Percentiles rank a stretch among this genome's conserved stretches.
Conservation (phyloP, 495 filamentous ascomycete species). For the Penicillium psychrofluorescens region DNA sequence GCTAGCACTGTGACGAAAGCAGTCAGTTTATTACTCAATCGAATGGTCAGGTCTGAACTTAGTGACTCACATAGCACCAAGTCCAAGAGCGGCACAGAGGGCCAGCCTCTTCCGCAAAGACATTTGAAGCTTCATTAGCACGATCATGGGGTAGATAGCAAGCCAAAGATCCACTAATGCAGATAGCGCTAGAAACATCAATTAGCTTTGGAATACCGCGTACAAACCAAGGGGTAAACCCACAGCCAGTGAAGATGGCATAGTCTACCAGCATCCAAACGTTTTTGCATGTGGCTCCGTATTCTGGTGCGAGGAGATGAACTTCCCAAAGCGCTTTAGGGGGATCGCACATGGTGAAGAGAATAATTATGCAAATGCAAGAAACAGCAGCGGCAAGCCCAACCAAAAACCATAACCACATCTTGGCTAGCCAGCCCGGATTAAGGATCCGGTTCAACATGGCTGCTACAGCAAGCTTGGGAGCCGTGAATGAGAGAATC, state of each 20-base stretch:
- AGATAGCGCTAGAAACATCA: slow-evolving; percentile 15
- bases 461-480: slow-evolving; percentile 21
- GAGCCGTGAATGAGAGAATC: slow-evolving; percentile 19
- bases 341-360: slow-evolving; percentile 19
- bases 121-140: slow-evolving; percentile 31
- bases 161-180: slow-evolving; percentile 30
- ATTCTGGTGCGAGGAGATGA: neutral
- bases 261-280: slow-evolving; percentile 27
- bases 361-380: slow-evolving; percentile 14
- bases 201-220: neutral
- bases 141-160: slow-evolving; percentile 23
- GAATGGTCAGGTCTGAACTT: no score
- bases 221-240: neutral
- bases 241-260: slow-evolving; percentile 31
- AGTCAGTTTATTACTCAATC: no score
- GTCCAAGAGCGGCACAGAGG: slow-evolving; percentile 25
- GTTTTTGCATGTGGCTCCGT: slow-evolving; percentile 20
- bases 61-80: slow-evolving; percentile 27
- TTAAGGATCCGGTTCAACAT: slow-evolving; percentile 21
- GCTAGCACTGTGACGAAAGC: slow-evolving; percentile 15
- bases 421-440: slow-evolving; percentile 11
- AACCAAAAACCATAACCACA: slow-evolving; percentile 11
- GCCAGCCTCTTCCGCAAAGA: slow-evolving; percentile 30
- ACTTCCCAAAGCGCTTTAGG: slow-evolving; percentile 13
- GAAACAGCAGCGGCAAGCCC: slow-evolving; percentile 7